phyloP scores from a whole-genome alignment of 2,329 filamentous ascomycete genomes.

The Claviceps sp. region DNA sequence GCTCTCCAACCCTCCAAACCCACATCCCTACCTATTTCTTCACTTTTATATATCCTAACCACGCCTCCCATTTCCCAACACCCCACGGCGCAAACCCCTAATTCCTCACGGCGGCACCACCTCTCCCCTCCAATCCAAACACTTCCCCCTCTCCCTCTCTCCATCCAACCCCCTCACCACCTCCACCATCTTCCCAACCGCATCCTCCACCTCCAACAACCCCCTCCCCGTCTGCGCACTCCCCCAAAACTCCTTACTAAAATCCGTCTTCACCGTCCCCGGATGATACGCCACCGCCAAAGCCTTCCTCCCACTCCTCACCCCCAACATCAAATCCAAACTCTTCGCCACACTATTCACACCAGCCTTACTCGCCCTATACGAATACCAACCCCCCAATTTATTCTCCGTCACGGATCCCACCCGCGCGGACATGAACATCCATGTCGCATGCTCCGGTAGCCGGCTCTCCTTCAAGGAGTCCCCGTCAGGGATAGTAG shows the following conservation, averaged over 20 bases:
- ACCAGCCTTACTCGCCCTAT: slow-evolving; percentile 62
- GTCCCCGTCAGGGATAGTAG: slow-evolving; percentile 15
- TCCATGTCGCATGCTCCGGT: slow-evolving; percentile 45
- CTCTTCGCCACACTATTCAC: slow-evolving; percentile 59
- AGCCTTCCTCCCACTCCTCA: slow-evolving; percentile 45
- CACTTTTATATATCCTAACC: neutral
- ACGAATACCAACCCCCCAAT: slow-evolving; percentile 70
- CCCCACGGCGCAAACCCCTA: neutral
- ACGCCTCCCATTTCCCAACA: too few species aligned
- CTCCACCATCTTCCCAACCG: slow-evolving; percentile 49
- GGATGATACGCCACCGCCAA: slow-evolving; percentile 63
- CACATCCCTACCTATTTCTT: neutral
- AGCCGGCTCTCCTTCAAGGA: slow-evolving; percentile 15
- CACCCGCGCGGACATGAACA: slow-evolving; percentile 67
- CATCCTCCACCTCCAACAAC: slow-evolving; percentile 53
- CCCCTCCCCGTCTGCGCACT: slow-evolving; percentile 44
- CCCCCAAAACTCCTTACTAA: slow-evolving; percentile 61
- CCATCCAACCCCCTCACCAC: slow-evolving; percentile 39
- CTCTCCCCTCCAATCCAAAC: slow-evolving; percentile 57
- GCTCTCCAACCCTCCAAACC: too few species aligned
- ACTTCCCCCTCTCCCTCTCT: slow-evolving; percentile 41
- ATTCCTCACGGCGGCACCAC: slow-evolving; percentile 41
- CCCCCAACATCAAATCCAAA: slow-evolving; percentile 53
- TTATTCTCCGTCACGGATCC: slow-evolving; percentile 60
- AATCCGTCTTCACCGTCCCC: slow-evolving; percentile 63